A percentile compares a stretch with the other conserved stretches of the same genome.
Evolutionary conservation across 2,329 filamentous ascomycete genomes (phyloP).

Genomic region (Hortaea werneckii): DNA sequence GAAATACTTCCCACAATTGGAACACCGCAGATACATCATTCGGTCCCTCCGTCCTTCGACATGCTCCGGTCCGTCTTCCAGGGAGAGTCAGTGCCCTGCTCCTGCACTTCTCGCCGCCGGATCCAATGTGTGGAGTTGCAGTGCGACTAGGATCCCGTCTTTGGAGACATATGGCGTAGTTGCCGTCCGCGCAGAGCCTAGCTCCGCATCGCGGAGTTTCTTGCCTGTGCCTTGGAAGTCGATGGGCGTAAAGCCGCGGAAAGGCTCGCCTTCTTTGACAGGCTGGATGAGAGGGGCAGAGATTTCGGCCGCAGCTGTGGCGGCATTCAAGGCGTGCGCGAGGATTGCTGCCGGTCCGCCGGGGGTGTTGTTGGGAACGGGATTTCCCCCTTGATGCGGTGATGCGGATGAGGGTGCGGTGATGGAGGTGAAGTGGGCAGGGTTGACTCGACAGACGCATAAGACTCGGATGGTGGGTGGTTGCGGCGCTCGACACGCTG

Average conservation of each 20-base stretch:
- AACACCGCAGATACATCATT: neutral
- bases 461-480: slow-evolving; percentile 18
- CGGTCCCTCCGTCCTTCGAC: neutral
- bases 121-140: slow-evolving; percentile 13
- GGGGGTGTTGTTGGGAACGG: neutral
- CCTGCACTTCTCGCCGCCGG: neutral
- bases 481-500: neutral
- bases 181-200: slow-evolving; percentile 17
- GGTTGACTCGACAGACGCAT: slow-evolving; percentile 21
- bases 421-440: slow-evolving; percentile 18
- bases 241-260: slow-evolving; percentile 18
- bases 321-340: slow-evolving; percentile 1
- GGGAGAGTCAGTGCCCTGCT: neutral
- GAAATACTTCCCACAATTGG: neutral
- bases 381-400: neutral
- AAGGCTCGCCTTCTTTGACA: slow-evolving; percentile 16
- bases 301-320: neutral
- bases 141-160: slow-evolving; percentile 8
- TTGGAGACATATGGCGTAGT: slow-evolving; percentile 12
- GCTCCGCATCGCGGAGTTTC: slow-evolving; percentile 15
- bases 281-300: slow-evolving; percentile 7
- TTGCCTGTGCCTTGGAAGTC: slow-evolving; percentile 14
- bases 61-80: too few species aligned
- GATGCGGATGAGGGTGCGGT: slow-evolving; percentile 4
- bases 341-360: neutral